Conservation (phyloP, 1,139 yeast genomes). For the Geotrichum cucujoidarum region DNA sequence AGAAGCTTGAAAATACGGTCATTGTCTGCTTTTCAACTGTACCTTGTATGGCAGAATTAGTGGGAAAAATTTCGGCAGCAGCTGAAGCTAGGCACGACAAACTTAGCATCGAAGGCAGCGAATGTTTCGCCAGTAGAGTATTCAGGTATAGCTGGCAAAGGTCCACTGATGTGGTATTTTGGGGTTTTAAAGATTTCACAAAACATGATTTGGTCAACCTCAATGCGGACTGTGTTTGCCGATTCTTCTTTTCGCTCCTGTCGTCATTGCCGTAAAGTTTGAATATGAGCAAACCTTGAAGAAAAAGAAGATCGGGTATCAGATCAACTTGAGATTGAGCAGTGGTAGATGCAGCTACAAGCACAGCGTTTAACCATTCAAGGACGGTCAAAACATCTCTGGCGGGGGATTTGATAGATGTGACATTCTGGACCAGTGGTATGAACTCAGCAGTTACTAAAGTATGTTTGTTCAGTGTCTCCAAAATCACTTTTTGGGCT, state of each 20-base stretch:
- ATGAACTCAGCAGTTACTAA: too few relatives aligned
- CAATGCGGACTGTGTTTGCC: constrained; percentile 30
- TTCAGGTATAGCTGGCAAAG: constrained; percentile 23
- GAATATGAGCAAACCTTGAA: constrained; percentile 30
- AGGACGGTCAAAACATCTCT: constrained; percentile 54
- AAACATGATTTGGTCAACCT: constrained; percentile 29
- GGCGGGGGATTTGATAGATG: too few relatives aligned
- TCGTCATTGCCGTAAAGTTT: constrained; percentile 22
- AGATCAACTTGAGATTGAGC: constrained; percentile 15
- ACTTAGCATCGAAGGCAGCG: constrained; percentile 20
- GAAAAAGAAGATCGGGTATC: constrained; percentile 21
- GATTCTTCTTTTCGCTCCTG: constrained; percentile 21
- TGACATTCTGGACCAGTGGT: too few relatives aligned
- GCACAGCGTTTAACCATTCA: constrained; percentile 48
- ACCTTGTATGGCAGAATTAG: constrained; percentile 28
- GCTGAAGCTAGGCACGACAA: constrained; percentile 32
- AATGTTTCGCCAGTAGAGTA: constrained; percentile 19
- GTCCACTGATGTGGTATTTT: constrained; percentile 18
- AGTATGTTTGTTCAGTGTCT: too few relatives aligned
- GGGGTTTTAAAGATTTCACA: constrained; percentile 18
- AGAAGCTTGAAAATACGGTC: constrained; percentile 28
- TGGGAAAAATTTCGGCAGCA: constrained; percentile 27
- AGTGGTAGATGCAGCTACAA: constrained; percentile 21
- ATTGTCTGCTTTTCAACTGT: constrained; percentile 22
- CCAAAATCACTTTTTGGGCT: too few relatives aligned